These are phyloP conservation scores for Lentinula lateritia DNA, from an alignment of 768 basidiomycete genomes.

Conservation along the genomic window DNA sequence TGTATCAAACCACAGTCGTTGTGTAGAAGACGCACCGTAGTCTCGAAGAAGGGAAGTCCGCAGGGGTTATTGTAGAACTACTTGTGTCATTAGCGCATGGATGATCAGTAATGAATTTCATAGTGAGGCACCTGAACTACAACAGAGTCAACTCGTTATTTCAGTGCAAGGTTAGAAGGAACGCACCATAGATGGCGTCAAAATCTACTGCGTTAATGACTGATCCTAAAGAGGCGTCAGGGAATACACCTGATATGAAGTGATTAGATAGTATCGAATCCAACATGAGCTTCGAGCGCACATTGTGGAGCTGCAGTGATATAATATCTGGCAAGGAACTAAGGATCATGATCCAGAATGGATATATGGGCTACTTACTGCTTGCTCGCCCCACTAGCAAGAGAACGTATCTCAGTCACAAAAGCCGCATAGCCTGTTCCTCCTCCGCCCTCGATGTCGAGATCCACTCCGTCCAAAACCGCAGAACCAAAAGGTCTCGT, in stretches of 20 bases:
- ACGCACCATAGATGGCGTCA: constrained; percentile 62
- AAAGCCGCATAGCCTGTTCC: constrained; percentile 46
- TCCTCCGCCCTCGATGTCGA: constrained; percentile 71
- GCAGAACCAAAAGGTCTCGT: constrained; percentile 70
- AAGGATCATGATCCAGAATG: background rate
- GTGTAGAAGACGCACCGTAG: constrained; percentile 35
- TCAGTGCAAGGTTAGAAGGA: background rate
- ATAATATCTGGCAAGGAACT: constrained; percentile 42
- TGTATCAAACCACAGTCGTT: background rate
- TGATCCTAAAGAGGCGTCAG: constrained; percentile 54
- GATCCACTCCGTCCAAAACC: constrained; percentile 72
- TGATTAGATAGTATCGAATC: background rate
- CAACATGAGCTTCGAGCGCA: background rate
- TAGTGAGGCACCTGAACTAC: constrained; percentile 6
- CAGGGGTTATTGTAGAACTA: constrained; percentile 59
- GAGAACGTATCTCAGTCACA: constrained; percentile 49
- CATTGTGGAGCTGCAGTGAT: constrained; percentile 54
- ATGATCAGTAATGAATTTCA: background rate
- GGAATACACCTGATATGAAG: constrained; percentile 42
- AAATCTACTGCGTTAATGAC: constrained; percentile 59
- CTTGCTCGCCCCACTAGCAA: constrained; percentile 46
- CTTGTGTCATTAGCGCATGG: constrained; percentile 9
- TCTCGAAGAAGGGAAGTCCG: constrained; percentile 42
- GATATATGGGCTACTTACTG: constrained; percentile 25
- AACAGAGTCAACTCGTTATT: background rate